phyloP scores from a whole-genome alignment of 345 rosid species.

The Citrus reticulata region DNA sequence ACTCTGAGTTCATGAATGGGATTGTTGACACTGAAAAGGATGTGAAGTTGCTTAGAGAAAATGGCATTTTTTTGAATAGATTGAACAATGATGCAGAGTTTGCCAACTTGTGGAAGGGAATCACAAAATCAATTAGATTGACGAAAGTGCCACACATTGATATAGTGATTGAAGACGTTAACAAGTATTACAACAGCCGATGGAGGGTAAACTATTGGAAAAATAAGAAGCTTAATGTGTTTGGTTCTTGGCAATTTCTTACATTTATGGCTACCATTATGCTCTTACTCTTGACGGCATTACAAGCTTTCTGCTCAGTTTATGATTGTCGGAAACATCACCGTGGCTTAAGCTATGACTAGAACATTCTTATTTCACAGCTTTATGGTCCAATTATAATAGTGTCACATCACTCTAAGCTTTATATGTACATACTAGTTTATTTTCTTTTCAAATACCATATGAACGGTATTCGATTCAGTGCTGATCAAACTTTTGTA shows the following conservation, averaged over 20 bases:
- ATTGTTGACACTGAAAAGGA: constrained; percentile 64
- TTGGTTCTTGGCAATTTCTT: constrained; percentile 63
- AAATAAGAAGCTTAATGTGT: constrained; percentile 38
- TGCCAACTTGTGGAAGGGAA: constrained; percentile 74
- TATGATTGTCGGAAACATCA: constrained; percentile 10
- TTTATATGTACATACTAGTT: too few species aligned
- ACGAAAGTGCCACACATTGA: constrained; percentile 62
- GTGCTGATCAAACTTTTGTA: too few species aligned
- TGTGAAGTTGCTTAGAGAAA: constrained; percentile 56
- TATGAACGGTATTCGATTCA: too few species aligned
- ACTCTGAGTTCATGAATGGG: constrained; percentile 73
- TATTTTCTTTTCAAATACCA: too few species aligned
- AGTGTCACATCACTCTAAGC: too few species aligned
- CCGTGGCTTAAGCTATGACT: neutral
- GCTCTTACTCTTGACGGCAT: constrained; percentile 42
- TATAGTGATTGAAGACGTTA: constrained; percentile 65
- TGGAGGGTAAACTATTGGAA: constrained; percentile 50
- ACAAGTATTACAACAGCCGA: constrained; percentile 44
- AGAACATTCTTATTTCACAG: neutral
- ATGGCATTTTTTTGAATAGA: constrained; percentile 28
- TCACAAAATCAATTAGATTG: constrained; percentile 57
- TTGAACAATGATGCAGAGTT: constrained; percentile 50
- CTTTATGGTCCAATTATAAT: too few species aligned
- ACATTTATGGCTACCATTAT: constrained; percentile 44
- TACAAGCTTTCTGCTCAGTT: constrained; percentile 47